These are phyloP conservation scores for Ballota nigra DNA, from an alignment of 257 asterid genomes.

Conservation along the genomic window DNA sequence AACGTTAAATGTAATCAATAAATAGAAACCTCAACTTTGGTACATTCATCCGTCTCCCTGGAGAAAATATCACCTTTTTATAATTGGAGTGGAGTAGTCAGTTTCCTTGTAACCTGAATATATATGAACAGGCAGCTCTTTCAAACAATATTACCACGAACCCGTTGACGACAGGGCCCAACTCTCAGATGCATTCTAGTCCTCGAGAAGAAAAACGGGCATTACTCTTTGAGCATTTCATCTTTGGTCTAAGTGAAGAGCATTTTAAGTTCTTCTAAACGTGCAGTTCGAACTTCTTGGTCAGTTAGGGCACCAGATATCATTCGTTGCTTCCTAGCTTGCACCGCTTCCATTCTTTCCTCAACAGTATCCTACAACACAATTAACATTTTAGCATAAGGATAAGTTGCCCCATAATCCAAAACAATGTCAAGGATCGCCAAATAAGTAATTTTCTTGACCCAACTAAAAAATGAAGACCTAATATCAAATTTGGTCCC, in stretches of 20 bases:
- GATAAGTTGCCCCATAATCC: not conserved
- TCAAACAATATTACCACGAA: not conserved
- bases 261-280: slow-evolving; percentile 91
- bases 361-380: slow-evolving; percentile 78
- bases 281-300: slow-evolving; percentile 93
- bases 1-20: slow-evolving; percentile 10
- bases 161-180: not conserved
- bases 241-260: slow-evolving; percentile 62
- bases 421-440: not conserved
- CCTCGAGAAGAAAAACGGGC: slow-evolving; percentile 7
- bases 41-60: not conserved
- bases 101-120: not conserved
- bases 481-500: too few species aligned
- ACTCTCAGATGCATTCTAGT: not conserved
- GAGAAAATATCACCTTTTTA: slow-evolving; percentile 2
- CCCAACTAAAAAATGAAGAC: too few species aligned
- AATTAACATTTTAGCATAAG: slow-evolving; percentile 2
- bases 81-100: not conserved
- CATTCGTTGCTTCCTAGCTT: slow-evolving; percentile 90
- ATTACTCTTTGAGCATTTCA: not conserved
- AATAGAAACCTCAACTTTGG: not conserved
- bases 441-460: not conserved
- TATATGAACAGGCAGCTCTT: not conserved
- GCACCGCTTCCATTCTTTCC: slow-evolving; percentile 97
- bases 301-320: slow-evolving; percentile 94